phyloP scores from a whole-genome alignment of 805 yeast species.

The Candida vaughaniae region DNA sequence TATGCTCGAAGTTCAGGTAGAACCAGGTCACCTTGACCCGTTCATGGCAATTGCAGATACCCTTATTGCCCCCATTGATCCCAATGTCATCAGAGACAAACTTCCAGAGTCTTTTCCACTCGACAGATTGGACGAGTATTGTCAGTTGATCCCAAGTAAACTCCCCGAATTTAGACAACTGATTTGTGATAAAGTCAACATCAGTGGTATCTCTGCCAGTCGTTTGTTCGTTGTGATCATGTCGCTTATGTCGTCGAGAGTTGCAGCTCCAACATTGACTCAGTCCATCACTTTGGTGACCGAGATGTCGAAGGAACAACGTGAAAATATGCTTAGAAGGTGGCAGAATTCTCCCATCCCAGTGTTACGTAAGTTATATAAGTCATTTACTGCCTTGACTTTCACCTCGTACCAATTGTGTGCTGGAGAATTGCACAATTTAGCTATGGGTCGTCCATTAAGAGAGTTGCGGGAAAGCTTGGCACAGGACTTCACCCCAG shows the following conservation, averaged over 20 bases:
- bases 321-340: constrained; percentile 27
- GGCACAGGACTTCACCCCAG: constrained; percentile 24
- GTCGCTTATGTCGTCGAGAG: constrained; percentile 27
- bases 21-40: constrained; percentile 10
- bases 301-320: constrained; percentile 36
- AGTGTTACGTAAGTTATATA: constrained; percentile 33
- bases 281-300: constrained; percentile 30
- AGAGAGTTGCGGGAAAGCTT: constrained; percentile 27
- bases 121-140: constrained; percentile 30
- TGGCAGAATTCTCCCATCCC: constrained; percentile 45
- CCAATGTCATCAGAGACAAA: constrained; percentile 24
- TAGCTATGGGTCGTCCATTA: constrained; percentile 41
- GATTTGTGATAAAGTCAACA: constrained; percentile 14
- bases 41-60: constrained; percentile 34
- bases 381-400: constrained; percentile 25
- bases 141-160: constrained; percentile 28
- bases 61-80: constrained; percentile 29
- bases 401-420: constrained; percentile 23
- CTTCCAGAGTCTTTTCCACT: constrained; percentile 25
- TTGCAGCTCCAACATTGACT: constrained; percentile 33
- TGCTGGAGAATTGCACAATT: constrained; percentile 32
- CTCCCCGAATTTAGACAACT: constrained; percentile 25
- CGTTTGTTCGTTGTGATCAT: constrained; percentile 24
- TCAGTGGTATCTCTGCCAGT: constrained; percentile 17
- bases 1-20: constrained; percentile 7